Base-by-base conservation (phyloP, 345 rosid genomes). In the Pugionium dolabratum region DNA sequence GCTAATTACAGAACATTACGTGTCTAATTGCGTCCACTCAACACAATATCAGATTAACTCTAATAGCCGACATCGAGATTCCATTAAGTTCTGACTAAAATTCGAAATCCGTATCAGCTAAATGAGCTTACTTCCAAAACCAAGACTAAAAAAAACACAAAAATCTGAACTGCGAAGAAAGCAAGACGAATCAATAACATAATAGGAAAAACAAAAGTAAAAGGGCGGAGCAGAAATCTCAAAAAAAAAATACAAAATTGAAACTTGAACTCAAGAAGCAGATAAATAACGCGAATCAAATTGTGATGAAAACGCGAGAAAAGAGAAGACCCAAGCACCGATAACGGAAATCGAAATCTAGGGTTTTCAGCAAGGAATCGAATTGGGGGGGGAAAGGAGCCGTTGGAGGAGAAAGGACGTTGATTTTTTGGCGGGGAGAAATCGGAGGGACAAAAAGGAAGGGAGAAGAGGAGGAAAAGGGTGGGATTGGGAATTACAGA, bases 361-460 rank as follows among this genome's bases (percentile, higher is more conserved):
- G 62, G 61, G 61, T 41, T 18, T 11, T 3, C 3, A 5, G 1
- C 37, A 30, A 2, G 67, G 48, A 52, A 40, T 39, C 11, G 44
- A 3, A 7, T 37, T 5, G 41, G 41, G 5, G 5, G 6, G 2
- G 5, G 41, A 7, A 37, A 37, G 65, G 45, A 46, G 69, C 71
- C 79, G 79, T 70, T 75, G 29, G 64, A 39, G 6, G 48, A 44
- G 64, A 54, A 58, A 31, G 40, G 56, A 26, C 6, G 27, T 25
- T 33, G 70, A 64, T 44, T 53, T 78, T 39, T 39, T 85, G 84
- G 84, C 85, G 89, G 86, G 84, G 78, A 82, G 75, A 41, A 59
- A 9, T 48, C 32, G 9, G 4, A 52, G 32, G 59, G 73, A 64
- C 71, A 69, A 70, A 70, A 48, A 72, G 54, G 54, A 61, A 59